Conservation (phyloP, 805 yeast species). For the Cyberlindnera euphorbiae region DNA sequence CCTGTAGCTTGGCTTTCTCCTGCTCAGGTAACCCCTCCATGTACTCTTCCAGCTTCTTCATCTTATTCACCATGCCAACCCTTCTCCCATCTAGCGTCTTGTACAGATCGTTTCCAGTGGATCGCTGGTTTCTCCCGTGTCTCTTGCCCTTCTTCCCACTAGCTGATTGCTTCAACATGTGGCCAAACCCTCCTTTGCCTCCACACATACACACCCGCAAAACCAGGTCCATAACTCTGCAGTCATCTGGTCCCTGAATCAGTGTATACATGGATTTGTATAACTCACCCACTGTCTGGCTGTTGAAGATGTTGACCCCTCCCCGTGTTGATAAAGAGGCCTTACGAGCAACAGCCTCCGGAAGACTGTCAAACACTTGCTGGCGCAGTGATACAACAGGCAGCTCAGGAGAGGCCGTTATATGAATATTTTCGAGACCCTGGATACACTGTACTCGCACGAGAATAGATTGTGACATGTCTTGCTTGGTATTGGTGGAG, state of each 20-base stretch:
- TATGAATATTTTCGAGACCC: neutral
- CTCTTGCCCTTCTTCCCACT: conserved; percentile 31
- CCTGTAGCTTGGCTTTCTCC: conserved; percentile 22
- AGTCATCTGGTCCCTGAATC: neutral
- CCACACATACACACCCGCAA: conserved; percentile 36
- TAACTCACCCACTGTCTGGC: neutral
- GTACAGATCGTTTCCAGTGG: conserved; percentile 29
- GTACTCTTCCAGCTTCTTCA: conserved; percentile 32
- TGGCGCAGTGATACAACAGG: neutral
- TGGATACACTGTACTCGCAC: neutral
- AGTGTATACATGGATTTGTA: neutral
- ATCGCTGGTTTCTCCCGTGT: conserved; percentile 18
- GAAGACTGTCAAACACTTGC: neutral
- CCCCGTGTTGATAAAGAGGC: neutral
- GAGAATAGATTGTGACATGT: neutral
- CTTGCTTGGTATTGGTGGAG: neutral
- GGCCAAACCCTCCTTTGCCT: conserved; percentile 52
- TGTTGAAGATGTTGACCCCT: neutral
- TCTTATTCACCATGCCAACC: conserved; percentile 31
- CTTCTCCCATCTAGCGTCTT: conserved; percentile 39
- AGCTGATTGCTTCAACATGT: conserved; percentile 37
- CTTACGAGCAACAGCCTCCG: neutral
- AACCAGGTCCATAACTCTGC: conserved; percentile 25
- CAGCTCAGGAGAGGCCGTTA: neutral
- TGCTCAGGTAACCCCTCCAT: conserved; percentile 16